phyloP scores from a whole-genome alignment of 2,329 filamentous ascomycete genomes.

The Xylariomycetidae sp. region DNA sequence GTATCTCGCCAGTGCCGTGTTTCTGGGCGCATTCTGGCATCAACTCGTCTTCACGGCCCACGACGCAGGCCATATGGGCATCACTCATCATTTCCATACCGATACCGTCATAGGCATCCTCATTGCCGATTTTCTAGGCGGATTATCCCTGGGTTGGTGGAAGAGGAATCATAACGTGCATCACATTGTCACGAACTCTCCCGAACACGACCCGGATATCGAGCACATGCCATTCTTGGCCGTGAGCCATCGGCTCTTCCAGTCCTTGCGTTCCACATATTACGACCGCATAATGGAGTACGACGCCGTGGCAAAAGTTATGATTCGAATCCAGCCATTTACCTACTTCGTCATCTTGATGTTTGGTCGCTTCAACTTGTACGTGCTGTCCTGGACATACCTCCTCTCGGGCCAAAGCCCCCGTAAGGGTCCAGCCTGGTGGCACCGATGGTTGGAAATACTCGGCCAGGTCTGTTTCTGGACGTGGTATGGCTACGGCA shows the following conservation, averaged over 20 bases:
- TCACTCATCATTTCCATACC: slow-evolving; percentile 81
- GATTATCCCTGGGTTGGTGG: slow-evolving; percentile 93
- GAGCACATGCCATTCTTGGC: slow-evolving; percentile 87
- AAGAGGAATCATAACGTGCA: slow-evolving; percentile 95
- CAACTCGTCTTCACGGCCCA: slow-evolving; percentile 92
- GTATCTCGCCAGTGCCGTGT: slow-evolving; percentile 67
- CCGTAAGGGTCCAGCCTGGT: slow-evolving; percentile 71
- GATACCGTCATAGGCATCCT: slow-evolving; percentile 86
- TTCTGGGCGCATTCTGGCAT: slow-evolving; percentile 84
- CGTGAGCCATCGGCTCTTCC: slow-evolving; percentile 75
- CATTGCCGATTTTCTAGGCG: slow-evolving; percentile 84
- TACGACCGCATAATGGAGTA: slow-evolving; percentile 78
- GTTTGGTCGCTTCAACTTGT: slow-evolving; percentile 84
- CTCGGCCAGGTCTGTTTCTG: slow-evolving; percentile 76
- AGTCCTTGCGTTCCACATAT: slow-evolving; percentile 70
- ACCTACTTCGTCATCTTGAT: slow-evolving; percentile 78
- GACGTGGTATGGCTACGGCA: slow-evolving; percentile 79
- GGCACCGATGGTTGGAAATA: slow-evolving; percentile 79
- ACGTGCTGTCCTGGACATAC: slow-evolving; percentile 74
- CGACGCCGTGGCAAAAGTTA: slow-evolving; percentile 65
- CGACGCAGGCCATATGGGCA: slow-evolving; percentile 95
- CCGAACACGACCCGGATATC: slow-evolving; percentile 95
- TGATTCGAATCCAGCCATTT: slow-evolving; percentile 72
- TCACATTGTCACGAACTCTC: slow-evolving; percentile 91
- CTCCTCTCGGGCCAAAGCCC: slow-evolving; percentile 67